Evolutionary conservation across 2,329 filamentous ascomycete genomes (phyloP), one percentile per base, ranked within the genome.

Genomic region (Talaromyces funiculosus): DNA sequence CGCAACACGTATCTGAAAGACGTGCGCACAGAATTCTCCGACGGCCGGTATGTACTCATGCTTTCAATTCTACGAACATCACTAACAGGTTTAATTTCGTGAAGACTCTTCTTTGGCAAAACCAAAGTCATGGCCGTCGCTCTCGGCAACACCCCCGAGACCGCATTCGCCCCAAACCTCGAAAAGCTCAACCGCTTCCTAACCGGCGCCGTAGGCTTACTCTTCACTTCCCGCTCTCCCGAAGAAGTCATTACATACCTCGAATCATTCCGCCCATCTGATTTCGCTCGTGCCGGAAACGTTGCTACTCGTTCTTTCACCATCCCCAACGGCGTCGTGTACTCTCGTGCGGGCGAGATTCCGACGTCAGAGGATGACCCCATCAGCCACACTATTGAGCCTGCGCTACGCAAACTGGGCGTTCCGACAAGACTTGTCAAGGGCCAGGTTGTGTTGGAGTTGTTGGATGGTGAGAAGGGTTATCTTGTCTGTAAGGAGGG

Each of bases 121-220:
- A 97, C 93, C 62, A 97, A 97, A 80, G 92, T 99, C 76, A 97
- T 97, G 92, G 87, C 90, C 69, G 93, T 94, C 78, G 92, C 94
- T 61, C 88, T 99, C 26, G 94, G 94, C 72, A 84, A 84, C 65
- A 87, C 82, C 58, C 82, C 86, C 67, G 88, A 90, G 71, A 89
- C 90, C 70, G 90, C 92, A 78, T 84, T 90, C 77, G 89, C 90
- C 67, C 85, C 90, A 47, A 90, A 90, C 72, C 85, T 94, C 69
- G 82, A 90, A 73, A 78, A 80, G 64, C 85, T 97, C 61, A 79
- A 84, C 20, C 80, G 80, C 49, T 84, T 90, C 80, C 82, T 97
- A 56, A 78, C 82, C 67, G 94, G 94, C 71, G 88, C 89, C 69
- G 90, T 97, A 62, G 94, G 94, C 61, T 84, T 99, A 40, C 82